Percentiles rank a stretch among this genome's conserved stretches.
Evolutionary conservation across 352 stramenopile genomes (phyloP).

Genomic region (Saprolegnia diclina): DNA sequence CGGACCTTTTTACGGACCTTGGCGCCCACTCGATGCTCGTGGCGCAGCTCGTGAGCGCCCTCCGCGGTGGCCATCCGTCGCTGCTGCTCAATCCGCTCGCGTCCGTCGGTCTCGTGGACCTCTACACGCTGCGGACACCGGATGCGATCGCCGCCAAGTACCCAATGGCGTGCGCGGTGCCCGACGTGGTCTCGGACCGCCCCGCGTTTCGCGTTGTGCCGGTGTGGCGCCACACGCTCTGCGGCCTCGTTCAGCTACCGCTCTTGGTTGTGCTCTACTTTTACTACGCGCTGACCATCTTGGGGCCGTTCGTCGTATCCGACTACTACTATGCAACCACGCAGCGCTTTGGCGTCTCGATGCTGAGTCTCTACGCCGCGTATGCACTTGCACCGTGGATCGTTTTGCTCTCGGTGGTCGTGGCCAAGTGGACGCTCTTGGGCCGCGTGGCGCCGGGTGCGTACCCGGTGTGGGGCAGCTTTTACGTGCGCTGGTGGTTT

Average conservation of each 20-base stretch:
- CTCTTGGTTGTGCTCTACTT: background rate
- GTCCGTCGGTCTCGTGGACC: background rate
- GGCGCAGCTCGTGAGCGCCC: background rate
- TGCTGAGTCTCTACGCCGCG: background rate
- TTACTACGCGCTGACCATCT: background rate
- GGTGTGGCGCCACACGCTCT: background rate
- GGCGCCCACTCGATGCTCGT: slow-evolving; percentile 6
- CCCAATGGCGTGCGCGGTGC: background rate
- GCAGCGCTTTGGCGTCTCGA: background rate
- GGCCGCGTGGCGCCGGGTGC: background rate
- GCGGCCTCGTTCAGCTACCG: background rate
- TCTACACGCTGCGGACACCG: slow-evolving; percentile 1
- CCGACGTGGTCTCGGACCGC: background rate
- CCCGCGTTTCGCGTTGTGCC: background rate
- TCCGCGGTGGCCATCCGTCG: background rate
- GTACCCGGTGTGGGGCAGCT: background rate
- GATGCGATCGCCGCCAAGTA: background rate
- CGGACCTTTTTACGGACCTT: slow-evolving; percentile 1
- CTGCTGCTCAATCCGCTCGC: background rate
- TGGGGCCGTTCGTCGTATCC: background rate
- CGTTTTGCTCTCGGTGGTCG: background rate
- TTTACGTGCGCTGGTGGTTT: slow-evolving; percentile 18
- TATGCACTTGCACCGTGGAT: background rate
- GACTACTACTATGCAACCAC: background rate
- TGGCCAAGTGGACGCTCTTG: background rate